These are phyloP conservation scores for Neonothopanus nambi DNA, from an alignment of 1,284 basidiomycete genomes.

Conservation along the genomic window DNA sequence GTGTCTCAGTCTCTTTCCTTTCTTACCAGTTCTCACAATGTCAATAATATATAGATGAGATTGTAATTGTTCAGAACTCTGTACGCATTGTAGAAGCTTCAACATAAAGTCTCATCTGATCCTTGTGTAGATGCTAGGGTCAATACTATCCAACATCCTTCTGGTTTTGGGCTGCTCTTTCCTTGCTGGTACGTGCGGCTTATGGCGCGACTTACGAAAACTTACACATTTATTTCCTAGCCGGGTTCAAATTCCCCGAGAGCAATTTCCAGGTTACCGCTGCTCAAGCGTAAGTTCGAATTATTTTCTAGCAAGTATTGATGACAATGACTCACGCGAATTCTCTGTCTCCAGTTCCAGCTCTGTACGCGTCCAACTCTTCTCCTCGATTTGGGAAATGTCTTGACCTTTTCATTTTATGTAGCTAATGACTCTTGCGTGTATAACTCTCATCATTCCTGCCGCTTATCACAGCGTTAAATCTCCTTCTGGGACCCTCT, in stretches of 20 bases:
- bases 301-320: neutral
- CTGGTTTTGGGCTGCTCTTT: constrained; percentile 89
- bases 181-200: constrained; percentile 56
- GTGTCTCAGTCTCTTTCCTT: constrained; percentile 10
- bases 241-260: constrained; percentile 66
- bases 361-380: constrained; percentile 48
- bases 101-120: neutral
- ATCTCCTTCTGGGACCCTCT: constrained; percentile 3
- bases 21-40: neutral
- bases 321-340: neutral
- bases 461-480: constrained; percentile 76
- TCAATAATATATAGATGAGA: constrained; percentile 52
- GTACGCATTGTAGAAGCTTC: constrained; percentile 37
- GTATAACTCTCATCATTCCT: constrained; percentile 91
- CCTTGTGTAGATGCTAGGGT: constrained; percentile 66
- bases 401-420: constrained; percentile 15
- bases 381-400: constrained; percentile 2
- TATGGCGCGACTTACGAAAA: neutral
- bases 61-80: constrained; percentile 87
- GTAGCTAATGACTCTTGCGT: constrained; percentile 85
- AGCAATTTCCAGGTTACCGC: constrained; percentile 81
- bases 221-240: constrained; percentile 30
- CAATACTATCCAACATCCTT: constrained; percentile 87
- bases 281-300: constrained; percentile 73
- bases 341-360: constrained; percentile 45